Base-by-base conservation (phyloP, 768 basidiomycete species). In the Leccinum broughii region DNA sequence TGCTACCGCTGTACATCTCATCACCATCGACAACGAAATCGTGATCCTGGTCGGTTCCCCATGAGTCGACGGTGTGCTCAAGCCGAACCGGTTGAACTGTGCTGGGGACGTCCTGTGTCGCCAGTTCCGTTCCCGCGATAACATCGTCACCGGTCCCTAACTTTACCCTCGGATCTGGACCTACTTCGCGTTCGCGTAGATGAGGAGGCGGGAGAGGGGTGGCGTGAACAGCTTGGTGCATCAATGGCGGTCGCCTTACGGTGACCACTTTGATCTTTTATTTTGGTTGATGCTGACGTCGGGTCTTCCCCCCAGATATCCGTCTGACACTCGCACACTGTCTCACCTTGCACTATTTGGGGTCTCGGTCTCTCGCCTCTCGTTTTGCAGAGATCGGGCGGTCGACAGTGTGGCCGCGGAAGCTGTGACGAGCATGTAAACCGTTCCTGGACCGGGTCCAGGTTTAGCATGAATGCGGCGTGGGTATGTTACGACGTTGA, bases 171-270 rank as follows among this genome's bases (percentile, higher is more conserved):
- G 8, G 8, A 9, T 20, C 20, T 20, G 44, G 11, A 46, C 11
- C 20, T 0, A 20, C 2, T 24, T 24, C 24, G 24, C 24, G 24
- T 13, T 46, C 44, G 44, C 20, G 10, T 20, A 2, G 44, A 22
- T 3, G 1, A 46, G 20, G 58, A 59, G n/a, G 51, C 55, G 63
- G 30, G 72, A 73, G 60, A 80, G 58, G 49, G 13, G 44, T 22
- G 39, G 17, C 15, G 57, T 71, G 56, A 81, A 85, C 64, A 82
- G 80, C 48, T 72, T 87, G 73, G 24, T 24, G 24, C 22, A 24
- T 24, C 22, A 24, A 63, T 90, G 84, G 75, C 89, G 39, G 50
- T 89, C 86, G 24, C 88, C 88, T 1, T 85, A 89, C 55, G 85
- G 88, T 90, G 56, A 50, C 75, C 71, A 6, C 10, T 46, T 46